Conservation (phyloP, 257 asterid genomes). For the Nicotiana paniculata region DNA sequence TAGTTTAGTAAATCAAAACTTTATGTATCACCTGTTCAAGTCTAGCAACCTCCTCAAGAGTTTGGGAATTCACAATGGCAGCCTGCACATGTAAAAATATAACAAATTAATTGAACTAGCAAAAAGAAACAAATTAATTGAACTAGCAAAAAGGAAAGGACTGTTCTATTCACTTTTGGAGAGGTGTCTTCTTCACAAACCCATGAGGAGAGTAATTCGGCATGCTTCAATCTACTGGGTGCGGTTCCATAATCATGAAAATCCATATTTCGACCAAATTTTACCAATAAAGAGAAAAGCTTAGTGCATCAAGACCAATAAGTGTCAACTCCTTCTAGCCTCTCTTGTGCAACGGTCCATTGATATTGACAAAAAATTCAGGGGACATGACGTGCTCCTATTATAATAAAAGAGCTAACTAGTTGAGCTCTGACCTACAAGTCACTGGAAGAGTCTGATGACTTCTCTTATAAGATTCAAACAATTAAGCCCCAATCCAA, state of each 20-base stretch:
- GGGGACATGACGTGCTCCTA: not conserved
- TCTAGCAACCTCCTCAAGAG: slow-evolving; percentile 98
- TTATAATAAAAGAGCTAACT: not conserved
- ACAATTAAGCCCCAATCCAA: not conserved
- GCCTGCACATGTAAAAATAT: slow-evolving; percentile 54
- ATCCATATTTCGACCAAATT: not conserved
- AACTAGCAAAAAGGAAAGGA: not conserved
- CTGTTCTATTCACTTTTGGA: not conserved
- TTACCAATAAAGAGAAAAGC: not conserved
- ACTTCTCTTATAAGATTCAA: not conserved
- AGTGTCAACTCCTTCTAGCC: not conserved
- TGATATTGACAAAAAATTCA: not conserved
- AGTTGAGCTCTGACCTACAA: not conserved
- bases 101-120: not conserved
- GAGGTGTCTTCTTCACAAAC: not conserved
- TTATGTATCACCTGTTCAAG: slow-evolving; percentile 81
- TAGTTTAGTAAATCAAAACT: not conserved
- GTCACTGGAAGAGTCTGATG: not conserved
- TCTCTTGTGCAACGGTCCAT: not conserved
- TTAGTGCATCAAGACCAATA: not conserved
- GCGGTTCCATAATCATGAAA: not conserved
- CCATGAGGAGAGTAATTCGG: not conserved
- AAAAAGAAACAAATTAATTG: slow-evolving; percentile 4
- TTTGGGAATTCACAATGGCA: slow-evolving; percentile 93
- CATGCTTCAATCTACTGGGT: not conserved